Conservation (phyloP, 805 yeast species). For the Torulaspora quercuum region DNA sequence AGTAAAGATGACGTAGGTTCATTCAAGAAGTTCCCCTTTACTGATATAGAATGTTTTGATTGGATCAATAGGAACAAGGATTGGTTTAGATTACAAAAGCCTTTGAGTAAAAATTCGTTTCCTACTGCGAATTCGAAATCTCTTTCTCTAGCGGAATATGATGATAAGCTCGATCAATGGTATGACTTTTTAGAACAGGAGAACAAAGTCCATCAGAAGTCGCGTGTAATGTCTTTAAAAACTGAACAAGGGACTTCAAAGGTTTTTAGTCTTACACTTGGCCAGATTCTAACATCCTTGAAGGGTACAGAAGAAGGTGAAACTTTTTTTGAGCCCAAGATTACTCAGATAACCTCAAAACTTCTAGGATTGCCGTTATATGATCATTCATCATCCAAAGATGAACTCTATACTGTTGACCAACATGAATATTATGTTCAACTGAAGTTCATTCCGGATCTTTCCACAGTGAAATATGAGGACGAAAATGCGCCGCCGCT, state of each 20-base stretch:
- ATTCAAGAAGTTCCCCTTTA: constrained; percentile 26
- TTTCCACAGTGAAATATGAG: constrained; percentile 10
- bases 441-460: constrained; percentile 26
- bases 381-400: constrained; percentile 12
- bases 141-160: constrained; percentile 5
- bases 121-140: background rate
- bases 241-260: constrained; percentile 8
- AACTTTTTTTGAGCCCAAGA: constrained; percentile 26
- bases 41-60: constrained; percentile 27
- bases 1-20: constrained; percentile 10
- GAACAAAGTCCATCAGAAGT: background rate
- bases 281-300: constrained; percentile 22
- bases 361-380: constrained; percentile 24
- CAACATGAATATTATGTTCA: constrained; percentile 34
- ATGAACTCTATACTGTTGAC: constrained; percentile 24
- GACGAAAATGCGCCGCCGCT: constrained; percentile 22
- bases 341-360: constrained; percentile 25
- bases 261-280: constrained; percentile 28
- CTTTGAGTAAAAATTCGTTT: constrained; percentile 6
- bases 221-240: constrained; percentile 8
- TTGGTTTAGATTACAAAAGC: constrained; percentile 29
- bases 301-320: background rate
- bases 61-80: constrained; percentile 26
- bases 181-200: constrained; percentile 15
- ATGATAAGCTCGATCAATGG: constrained; percentile 19